Evolutionary conservation across 805 yeast genomes (phyloP).

Genomic region (Sugiyamaella qingdaonensis): DNA sequence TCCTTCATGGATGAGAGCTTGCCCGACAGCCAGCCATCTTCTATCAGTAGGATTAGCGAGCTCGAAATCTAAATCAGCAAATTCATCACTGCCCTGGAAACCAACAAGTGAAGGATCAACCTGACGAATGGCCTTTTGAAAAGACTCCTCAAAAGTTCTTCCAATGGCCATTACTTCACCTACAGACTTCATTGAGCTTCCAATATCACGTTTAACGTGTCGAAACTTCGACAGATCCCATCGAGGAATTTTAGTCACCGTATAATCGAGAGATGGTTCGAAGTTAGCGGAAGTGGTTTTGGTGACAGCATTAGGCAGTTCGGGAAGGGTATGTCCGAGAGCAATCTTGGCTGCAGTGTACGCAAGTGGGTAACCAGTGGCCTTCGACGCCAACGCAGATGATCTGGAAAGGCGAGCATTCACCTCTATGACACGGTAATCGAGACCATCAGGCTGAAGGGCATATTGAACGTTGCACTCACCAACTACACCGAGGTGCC

Average conservation of each 20-base stretch:
- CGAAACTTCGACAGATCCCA: constrained; percentile 97
- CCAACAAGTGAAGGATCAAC: constrained; percentile 89
- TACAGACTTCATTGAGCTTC: constrained; percentile 96
- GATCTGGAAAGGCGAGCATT: constrained; percentile 96
- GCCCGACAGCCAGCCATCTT: constrained; percentile 97
- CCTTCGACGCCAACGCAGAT: constrained; percentile 96
- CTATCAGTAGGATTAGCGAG: constrained; percentile 88
- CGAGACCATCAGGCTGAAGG: constrained; percentile 90
- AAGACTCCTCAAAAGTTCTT: constrained; percentile 93
- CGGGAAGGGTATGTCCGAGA: constrained; percentile 89
- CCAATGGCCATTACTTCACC: constrained; percentile 99
- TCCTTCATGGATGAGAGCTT: constrained; percentile 87
- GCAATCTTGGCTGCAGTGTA: constrained; percentile 98
- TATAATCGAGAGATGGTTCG: constrained; percentile 94
- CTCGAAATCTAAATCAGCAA: constrained; percentile 69
- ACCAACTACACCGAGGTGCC: constrained; percentile 98
- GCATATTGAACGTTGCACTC: constrained; percentile 99
- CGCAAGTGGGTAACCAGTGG: constrained; percentile 98
- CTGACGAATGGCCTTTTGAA: constrained; percentile 96
- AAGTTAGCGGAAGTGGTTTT: constrained; percentile 94
- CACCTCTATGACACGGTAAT: constrained; percentile 94
- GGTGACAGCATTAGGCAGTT: constrained; percentile 93
- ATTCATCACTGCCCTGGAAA: constrained; percentile 71
- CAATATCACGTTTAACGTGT: constrained; percentile 89
- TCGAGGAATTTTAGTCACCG: constrained; percentile 96